Base-by-base conservation (phyloP, 2,329 filamentous ascomycete genomes). In the Talaromyces sp. region DNA sequence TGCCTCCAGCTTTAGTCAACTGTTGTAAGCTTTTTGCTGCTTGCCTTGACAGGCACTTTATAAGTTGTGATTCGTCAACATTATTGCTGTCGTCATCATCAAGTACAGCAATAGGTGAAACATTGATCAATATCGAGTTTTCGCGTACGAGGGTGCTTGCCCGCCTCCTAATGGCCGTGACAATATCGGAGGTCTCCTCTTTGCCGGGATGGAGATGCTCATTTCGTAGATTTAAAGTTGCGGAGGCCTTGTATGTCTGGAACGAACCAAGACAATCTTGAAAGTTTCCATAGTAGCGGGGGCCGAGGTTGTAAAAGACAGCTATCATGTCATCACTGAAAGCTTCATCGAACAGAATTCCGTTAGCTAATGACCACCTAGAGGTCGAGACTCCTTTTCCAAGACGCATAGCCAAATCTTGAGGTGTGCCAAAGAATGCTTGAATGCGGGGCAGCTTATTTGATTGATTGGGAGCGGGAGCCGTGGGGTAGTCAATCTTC, bases 261-360 rank as follows among this genome's bases (percentile, higher is more conserved):
- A 99, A 96, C 1, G 91, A 93, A 4, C 95, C 94, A 13, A 99
- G 81, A 62, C 91, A 94, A 67, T 99, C 94, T 73, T 99, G 94
- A 63, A 96, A 96, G 68, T 99, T 99, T 14, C 94, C 94, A 66
- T 91, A 87, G 64, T 99, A 99, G 43, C 91, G 86, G 20, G 91
- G 89, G 0, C 94, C 93, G 16, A 99, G 85, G 45, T 92, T 89
- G 68, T 88, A 90, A 65, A 96, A 90, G 0, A 99, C 94, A 11
- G 93, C 88, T 50, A 99, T 80, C 55, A 96, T 83, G 70, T 99
- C 94, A 67, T 97, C 93, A 54, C 91, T 96, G 32, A 97, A 78
- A 0, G 87, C 84, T 54, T 96, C 90, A 52, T 93, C 88, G 57
- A 97, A 91, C 4, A 99, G 77, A 70, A 97, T 90, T 1, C 91